Percentiles rank a stretch among this genome's conserved stretches.
phyloP scores from a whole-genome alignment of 306 rosid species.

The Cicer bijugum region DNA sequence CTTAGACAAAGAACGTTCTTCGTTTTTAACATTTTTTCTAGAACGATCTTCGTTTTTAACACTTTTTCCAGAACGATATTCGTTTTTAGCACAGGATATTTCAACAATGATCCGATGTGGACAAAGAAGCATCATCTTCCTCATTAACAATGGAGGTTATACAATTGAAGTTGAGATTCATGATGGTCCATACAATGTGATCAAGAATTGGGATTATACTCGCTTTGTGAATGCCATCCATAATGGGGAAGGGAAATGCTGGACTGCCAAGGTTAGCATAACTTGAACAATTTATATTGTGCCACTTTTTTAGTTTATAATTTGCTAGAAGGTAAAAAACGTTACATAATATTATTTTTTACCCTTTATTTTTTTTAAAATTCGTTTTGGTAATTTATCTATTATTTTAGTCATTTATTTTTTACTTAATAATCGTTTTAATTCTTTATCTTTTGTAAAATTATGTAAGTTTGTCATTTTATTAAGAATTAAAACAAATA shows the following conservation, averaged over 20 bases:
- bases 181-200: conserved; percentile 92
- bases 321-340: background rate
- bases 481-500: no score
- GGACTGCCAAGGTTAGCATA: conserved; percentile 79
- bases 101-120: conserved; percentile 86
- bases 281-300: background rate
- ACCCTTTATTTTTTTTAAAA: no score
- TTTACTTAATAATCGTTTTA: no score
- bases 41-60: no score
- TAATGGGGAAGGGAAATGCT: conserved; percentile 87
- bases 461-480: no score
- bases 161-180: conserved; percentile 94
- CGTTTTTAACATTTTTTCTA: no score
- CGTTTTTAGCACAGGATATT: conserved; percentile 71
- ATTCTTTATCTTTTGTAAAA: no score
- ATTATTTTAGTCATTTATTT: no score
- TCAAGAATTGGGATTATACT: conserved; percentile 89
- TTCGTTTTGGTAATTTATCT: no score
- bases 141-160: conserved; percentile 87
- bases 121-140: conserved; percentile 78
- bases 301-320: background rate
- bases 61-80: no score
- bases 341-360: background rate
- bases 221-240: conserved; percentile 82
- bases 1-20: no score